These are phyloP conservation scores for Yamadazyma ubonensis DNA, from an alignment of 805 yeast genomes.

Conservation along the genomic window DNA sequence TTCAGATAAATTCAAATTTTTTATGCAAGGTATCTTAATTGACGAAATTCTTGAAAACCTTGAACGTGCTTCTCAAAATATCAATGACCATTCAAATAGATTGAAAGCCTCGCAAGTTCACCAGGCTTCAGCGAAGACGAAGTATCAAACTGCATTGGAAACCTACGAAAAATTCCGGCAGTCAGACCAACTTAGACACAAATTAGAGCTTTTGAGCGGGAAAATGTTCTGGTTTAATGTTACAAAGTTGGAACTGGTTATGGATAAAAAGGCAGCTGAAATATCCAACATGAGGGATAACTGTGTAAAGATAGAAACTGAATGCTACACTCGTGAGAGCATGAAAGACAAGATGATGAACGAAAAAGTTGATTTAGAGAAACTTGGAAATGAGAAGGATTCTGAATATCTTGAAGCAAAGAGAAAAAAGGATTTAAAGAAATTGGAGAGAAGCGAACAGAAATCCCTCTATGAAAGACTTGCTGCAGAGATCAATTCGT, in stretches of 20 bases:
- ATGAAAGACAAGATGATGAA: conserved; percentile 5
- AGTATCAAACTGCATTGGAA: conserved; percentile 28
- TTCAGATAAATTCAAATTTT: conserved; percentile 66
- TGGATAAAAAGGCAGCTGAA: conserved; percentile 12
- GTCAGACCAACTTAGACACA: conserved; percentile 33
- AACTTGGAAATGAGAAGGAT: conserved; percentile 7
- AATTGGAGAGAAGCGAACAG: conserved; percentile 9
- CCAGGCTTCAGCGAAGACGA: conserved; percentile 24
- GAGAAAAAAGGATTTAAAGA: neutral
- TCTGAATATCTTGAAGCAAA: neutral
- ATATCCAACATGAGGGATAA: no score
- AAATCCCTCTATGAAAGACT: neutral
- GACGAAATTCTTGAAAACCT: conserved; percentile 63
- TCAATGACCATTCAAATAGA: conserved; percentile 28
- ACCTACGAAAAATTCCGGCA: conserved; percentile 34
- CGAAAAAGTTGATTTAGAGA: conserved; percentile 4
- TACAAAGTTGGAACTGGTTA: conserved; percentile 22
- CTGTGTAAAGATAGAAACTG: neutral
- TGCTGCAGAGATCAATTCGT: neutral
- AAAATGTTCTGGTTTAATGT: conserved; percentile 45
- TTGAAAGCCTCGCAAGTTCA: conserved; percentile 25
- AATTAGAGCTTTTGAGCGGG: conserved; percentile 35
- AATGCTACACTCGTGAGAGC: no score
- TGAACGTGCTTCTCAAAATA: conserved; percentile 27
- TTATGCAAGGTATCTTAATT: conserved; percentile 77